Percentiles rank a stretch among this genome's conserved stretches.
Evolutionary conservation across 2,329 filamentous ascomycete genomes (phyloP).

Genomic region (Chrysosphaeria jannelii): DNA sequence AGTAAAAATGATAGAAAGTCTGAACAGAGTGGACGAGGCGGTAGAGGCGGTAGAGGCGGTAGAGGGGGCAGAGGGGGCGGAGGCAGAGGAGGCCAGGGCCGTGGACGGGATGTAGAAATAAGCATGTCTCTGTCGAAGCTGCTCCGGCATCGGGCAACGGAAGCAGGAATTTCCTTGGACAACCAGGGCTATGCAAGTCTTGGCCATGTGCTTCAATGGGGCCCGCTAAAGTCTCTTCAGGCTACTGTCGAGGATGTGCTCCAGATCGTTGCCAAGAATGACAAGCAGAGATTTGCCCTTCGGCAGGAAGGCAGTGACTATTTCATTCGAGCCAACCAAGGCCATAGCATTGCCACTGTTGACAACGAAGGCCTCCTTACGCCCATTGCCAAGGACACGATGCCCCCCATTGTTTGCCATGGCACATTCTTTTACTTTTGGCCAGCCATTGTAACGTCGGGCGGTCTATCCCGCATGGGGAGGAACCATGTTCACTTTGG

Average conservation of each 20-base stretch:
- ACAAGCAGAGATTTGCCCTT: conserved; percentile 76
- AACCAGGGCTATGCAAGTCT: conserved; percentile 26
- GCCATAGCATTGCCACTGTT: conserved; percentile 46
- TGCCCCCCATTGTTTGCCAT: conserved; percentile 47
- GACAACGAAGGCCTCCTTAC: conserved; percentile 37
- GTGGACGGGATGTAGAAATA: conserved; percentile 15
- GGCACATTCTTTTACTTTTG: conserved; percentile 70
- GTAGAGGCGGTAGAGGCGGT: neutral
- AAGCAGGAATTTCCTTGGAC: conserved; percentile 25
- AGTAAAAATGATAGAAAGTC: too few species aligned
- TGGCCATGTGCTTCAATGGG: conserved; percentile 23
- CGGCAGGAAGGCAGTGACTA: conserved; percentile 24
- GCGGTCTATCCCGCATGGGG: conserved; percentile 54
- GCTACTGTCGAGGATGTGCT: conserved; percentile 49
- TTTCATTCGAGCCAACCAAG: conserved; percentile 85
- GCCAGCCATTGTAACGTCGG: conserved; percentile 39
- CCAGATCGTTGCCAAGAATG: conserved; percentile 37
- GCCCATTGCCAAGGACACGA: conserved; percentile 26
- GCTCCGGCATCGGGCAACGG: conserved; percentile 23
- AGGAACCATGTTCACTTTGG: conserved; percentile 81
- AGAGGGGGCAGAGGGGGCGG: conserved; percentile 1
- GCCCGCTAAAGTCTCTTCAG: conserved; percentile 32
- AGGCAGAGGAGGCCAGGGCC: conserved; percentile 8
- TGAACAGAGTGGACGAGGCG: neutral
- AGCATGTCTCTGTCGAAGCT: conserved; percentile 23